Evolutionary conservation across 257 asterid genomes (phyloP), one percentile per base, ranked within the genome.

Genomic region (Solanum lycopersicoides): DNA sequence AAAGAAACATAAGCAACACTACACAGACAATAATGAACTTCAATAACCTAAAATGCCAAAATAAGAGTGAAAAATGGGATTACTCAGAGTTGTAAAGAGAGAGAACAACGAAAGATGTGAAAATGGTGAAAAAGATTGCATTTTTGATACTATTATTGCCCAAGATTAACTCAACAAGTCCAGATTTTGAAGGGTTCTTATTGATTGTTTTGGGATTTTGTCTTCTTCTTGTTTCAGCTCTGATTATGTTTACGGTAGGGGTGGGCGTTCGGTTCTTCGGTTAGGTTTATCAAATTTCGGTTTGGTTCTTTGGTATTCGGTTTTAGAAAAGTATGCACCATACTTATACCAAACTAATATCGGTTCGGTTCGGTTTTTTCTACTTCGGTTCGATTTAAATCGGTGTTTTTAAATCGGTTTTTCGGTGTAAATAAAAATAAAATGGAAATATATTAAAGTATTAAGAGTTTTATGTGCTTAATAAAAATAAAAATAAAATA

Each of bases 111-210:
- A 59, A 12, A 80, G 88, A 82, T 71, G 68, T 28, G 93, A 83
- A 77, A 59, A 89, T 83, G 90, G 80, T 66, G 90, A 87, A 82
- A 91, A 89, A 88, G 90, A 91, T 85, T 90, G 92, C 95, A 95
- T 94, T 90, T 92, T 93, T 91, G 86, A 60, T 16, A 73, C 20
- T 18, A 83, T 50, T 44, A 23, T 25, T 68, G 84, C 53, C 50
- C 53, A 74, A 37, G 3, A 3, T 75, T 39, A 6, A 39, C n/a
- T 13, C 23, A n/a, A 77, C 83, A 25, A 69, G n/a, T 77, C 84
- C 39, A 44, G 83, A 76, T 56, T 47, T 73, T 85, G 84, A 77
- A 37, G 87, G 37, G 60, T 77, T 15, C 86, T 85, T 37, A 85
- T 80, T 47, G 23, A 56, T 84, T 42, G 83, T n/a, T 37, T 18